Percentiles rank a stretch among this genome's conserved stretches.
Evolutionary conservation across 345 rosid species (phyloP).

Genomic region (Pistacia atlantica): DNA sequence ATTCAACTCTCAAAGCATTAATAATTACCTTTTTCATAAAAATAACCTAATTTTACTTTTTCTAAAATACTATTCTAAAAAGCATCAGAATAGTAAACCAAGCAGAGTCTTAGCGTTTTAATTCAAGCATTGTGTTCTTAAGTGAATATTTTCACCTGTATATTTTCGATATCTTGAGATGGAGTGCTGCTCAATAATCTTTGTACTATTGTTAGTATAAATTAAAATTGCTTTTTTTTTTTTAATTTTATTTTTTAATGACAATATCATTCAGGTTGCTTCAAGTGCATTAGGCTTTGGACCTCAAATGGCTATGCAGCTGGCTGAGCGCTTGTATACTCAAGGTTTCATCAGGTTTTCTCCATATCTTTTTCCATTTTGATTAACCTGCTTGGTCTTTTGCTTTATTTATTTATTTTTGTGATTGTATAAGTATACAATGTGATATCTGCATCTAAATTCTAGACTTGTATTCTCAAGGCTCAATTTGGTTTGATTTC

Average conservation of each 20-base stretch:
- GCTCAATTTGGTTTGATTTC: neutral
- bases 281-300: slow-evolving; percentile 94
- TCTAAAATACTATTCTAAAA: too few relatives aligned
- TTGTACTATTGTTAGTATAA: too few relatives aligned
- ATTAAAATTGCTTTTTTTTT: too few relatives aligned
- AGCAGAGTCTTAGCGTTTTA: too few relatives aligned
- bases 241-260: too few relatives aligned
- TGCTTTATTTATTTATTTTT: slow-evolving; percentile 9
- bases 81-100: too few relatives aligned
- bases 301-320: slow-evolving; percentile 93
- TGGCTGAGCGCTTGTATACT: slow-evolving; percentile 87
- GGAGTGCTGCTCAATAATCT: neutral
- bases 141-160: neutral
- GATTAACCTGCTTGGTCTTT: slow-evolving; percentile 16
- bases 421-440: neutral
- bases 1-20: too few relatives aligned
- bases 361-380: slow-evolving; percentile 19
- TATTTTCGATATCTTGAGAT: neutral
- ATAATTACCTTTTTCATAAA: too few relatives aligned
- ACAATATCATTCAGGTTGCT: slow-evolving; percentile 59
- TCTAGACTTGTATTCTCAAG: neutral
- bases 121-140: neutral
- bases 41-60: too few relatives aligned
- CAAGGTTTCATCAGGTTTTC: slow-evolving; percentile 90
- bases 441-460: neutral